Evolutionary conservation across 2,329 filamentous ascomycete genomes (phyloP).

Genomic region (Penicillium sclerotiorum): DNA sequence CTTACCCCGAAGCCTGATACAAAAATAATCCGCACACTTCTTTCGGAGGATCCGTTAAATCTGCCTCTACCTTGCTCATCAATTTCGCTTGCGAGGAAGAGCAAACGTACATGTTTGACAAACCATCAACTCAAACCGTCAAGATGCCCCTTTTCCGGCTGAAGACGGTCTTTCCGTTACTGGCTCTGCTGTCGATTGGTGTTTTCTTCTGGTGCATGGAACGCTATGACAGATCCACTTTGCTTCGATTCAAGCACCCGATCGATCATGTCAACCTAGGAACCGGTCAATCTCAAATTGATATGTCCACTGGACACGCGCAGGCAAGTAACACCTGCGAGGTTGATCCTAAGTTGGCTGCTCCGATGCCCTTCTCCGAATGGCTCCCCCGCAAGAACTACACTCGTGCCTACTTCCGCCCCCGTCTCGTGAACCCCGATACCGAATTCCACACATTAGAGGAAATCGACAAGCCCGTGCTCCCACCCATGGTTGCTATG

Average conservation of each 20-base stretch:
- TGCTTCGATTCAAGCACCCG: slow-evolving; percentile 41
- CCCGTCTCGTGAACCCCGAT: slow-evolving; percentile 38
- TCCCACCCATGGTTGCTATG: slow-evolving; percentile 41
- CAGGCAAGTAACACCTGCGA: slow-evolving; percentile 33
- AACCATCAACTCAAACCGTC: slow-evolving; percentile 29
- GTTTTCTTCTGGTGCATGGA: slow-evolving; percentile 46
- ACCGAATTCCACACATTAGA: slow-evolving; percentile 44
- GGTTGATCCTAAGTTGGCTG: slow-evolving; percentile 35
- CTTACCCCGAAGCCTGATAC: too few species aligned
- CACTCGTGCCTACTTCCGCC: slow-evolving; percentile 46
- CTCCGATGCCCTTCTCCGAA: slow-evolving; percentile 42
- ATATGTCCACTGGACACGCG: slow-evolving; percentile 7
- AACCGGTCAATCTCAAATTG: slow-evolving; percentile 19
- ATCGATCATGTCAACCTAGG: slow-evolving; percentile 31
- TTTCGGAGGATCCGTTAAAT: neutral
- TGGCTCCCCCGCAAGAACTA: slow-evolving; percentile 49
- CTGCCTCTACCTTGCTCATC: neutral
- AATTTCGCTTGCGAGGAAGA: too few species aligned
- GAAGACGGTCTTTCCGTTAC: slow-evolving; percentile 42
- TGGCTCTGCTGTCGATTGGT: slow-evolving; percentile 41
- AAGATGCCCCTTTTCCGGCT: slow-evolving; percentile 44
- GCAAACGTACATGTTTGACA: slow-evolving; percentile 39
- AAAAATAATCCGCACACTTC: too few species aligned
- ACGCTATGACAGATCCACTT: slow-evolving; percentile 41
- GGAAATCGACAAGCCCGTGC: slow-evolving; percentile 40